phyloP scores from a whole-genome alignment of 352 stramenopile genomes.

The Pythium rhizo-oryzae region DNA sequence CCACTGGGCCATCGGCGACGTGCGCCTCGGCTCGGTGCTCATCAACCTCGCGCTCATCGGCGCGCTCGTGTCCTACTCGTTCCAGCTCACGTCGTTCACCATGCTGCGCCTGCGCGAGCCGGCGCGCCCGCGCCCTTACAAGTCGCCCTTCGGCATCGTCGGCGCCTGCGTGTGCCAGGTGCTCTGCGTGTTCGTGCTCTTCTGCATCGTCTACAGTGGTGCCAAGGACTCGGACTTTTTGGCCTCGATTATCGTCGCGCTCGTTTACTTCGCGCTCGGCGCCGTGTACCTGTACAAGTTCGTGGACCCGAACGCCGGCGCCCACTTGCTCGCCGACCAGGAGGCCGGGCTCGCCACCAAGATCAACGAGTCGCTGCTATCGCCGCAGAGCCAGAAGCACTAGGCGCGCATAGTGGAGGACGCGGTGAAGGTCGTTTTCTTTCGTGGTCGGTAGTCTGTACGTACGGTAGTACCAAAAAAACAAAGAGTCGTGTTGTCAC shows the following conservation, averaged over 20 bases:
- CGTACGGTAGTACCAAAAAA: neutral
- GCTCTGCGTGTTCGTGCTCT: conserved; percentile 47
- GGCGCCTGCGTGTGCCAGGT: conserved; percentile 55
- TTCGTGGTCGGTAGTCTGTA: neutral
- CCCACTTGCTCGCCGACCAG: conserved; percentile 21
- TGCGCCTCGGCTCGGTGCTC: conserved; percentile 57
- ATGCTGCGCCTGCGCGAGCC: conserved; percentile 53
- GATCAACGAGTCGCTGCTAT: conserved; percentile 34
- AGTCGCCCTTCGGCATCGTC: conserved; percentile 54
- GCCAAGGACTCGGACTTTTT: conserved; percentile 59
- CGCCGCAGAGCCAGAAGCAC: conserved; percentile 28
- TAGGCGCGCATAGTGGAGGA: neutral
- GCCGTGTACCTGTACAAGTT: conserved; percentile 34
- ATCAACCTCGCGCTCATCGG: conserved; percentile 70
- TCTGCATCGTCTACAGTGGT: conserved; percentile 69
- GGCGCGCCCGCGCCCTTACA: conserved; percentile 51
- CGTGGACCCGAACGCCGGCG: conserved; percentile 15
- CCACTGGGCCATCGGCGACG: conserved; percentile 63
- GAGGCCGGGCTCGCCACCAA: conserved; percentile 20
- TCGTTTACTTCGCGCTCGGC: conserved; percentile 50
- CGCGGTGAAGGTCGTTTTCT: no score
- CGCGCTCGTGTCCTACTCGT: conserved; percentile 63
- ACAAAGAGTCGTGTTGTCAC: neutral
- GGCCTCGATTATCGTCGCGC: conserved; percentile 50
- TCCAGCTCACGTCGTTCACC: conserved; percentile 71